Conservation (phyloP, 2,329 filamentous ascomycete species). For the Microsporum ferrugineum region DNA sequence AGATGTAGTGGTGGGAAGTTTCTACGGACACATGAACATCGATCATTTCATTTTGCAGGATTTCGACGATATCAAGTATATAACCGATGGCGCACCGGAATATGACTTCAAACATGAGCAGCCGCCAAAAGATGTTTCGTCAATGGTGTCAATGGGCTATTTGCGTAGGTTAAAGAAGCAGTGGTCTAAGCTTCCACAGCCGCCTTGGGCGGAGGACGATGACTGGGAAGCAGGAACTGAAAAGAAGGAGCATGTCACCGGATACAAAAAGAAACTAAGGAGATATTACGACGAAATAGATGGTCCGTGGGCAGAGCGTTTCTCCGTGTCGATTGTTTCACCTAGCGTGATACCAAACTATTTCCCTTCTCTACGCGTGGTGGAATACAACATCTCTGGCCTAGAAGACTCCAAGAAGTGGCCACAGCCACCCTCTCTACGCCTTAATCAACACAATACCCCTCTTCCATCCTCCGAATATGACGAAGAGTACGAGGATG, state of each 20-base stretch:
- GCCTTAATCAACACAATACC: background rate
- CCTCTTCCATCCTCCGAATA: background rate
- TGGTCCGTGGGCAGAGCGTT: slow-evolving; percentile 73
- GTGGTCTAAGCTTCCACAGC: slow-evolving; percentile 66
- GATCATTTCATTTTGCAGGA: slow-evolving; percentile 95
- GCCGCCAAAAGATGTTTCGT: slow-evolving; percentile 38
- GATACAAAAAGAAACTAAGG: slow-evolving; percentile 38
- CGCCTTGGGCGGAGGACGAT: slow-evolving; percentile 22
- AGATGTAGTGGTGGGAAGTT: slow-evolving; percentile 66
- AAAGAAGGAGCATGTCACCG: slow-evolving; percentile 35
- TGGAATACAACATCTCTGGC: slow-evolving; percentile 84
- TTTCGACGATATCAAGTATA: slow-evolving; percentile 55
- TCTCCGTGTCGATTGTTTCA: slow-evolving; percentile 65
- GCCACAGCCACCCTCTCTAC: background rate
- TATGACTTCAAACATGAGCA: background rate
- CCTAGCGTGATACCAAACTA: slow-evolving; percentile 89
- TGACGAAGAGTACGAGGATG: background rate
- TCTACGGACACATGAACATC: slow-evolving; percentile 97
- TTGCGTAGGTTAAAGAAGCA: slow-evolving; percentile 61
- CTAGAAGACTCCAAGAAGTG: slow-evolving; percentile 45
- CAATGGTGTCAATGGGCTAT: slow-evolving; percentile 64
- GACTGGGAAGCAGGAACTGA: slow-evolving; percentile 5
- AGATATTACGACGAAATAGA: slow-evolving; percentile 58
- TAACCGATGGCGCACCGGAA: slow-evolving; percentile 31
- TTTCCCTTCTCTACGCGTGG: slow-evolving; percentile 77